Conservation (phyloP, 2,329 filamentous ascomycete species). For the Ceratocystis papillata region DNA sequence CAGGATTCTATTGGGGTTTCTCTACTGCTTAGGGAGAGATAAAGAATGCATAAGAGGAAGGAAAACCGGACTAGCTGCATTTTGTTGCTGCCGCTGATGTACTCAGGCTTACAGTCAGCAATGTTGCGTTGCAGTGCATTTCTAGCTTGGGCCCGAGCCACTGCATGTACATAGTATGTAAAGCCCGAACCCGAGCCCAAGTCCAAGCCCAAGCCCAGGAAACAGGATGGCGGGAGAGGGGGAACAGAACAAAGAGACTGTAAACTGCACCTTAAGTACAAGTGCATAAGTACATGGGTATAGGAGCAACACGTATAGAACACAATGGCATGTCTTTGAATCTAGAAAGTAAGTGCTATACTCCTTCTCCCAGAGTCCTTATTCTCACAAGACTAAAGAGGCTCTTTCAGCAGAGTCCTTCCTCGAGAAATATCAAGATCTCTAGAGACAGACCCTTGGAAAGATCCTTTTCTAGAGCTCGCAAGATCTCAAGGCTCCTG, state of each 20-base stretch:
- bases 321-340: no score
- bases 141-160: no score
- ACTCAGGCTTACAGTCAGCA: not conserved
- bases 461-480: no score
- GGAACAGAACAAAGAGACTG: not conserved
- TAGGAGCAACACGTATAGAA: no score
- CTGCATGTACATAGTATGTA: no score
- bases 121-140: not conserved
- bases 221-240: slow-evolving; percentile 7
- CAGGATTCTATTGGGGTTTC: no score
- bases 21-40: not conserved
- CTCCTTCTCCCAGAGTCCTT: no score
- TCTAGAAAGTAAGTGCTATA: no score
- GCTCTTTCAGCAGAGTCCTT: not conserved
- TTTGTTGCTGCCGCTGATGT: not conserved
- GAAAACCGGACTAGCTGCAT: not conserved
- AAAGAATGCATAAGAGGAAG: not conserved
- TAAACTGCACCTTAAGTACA: not conserved
- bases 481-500: no score
- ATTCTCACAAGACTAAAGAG: no score
- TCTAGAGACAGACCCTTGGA: no score
- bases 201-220: not conserved
- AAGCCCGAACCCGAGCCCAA: not conserved
- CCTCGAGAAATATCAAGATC: no score
- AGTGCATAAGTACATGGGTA: not conserved